A percentile compares a stretch with the other conserved stretches of the same genome.
These are phyloP conservation scores for Monosporascus sp. DNA, from an alignment of 2,329 filamentous ascomycete species.

Conservation along the genomic window DNA sequence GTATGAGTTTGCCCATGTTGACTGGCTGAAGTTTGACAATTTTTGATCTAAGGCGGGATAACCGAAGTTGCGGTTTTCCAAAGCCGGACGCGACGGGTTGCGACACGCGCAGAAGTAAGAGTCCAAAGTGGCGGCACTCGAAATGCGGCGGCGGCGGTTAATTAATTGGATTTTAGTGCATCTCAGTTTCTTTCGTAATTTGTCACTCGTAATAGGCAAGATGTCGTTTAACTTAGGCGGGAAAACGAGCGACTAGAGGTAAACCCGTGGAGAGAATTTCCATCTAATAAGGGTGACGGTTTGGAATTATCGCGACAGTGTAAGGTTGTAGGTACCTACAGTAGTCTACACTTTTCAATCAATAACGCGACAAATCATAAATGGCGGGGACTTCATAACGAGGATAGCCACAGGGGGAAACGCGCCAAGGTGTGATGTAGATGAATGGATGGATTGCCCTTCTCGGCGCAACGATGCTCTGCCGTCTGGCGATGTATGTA, in stretches of 20 bases:
- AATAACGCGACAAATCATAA: neutral
- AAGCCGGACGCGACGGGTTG: neutral
- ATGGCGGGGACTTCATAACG: neutral
- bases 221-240: neutral
- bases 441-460: no score
- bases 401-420: neutral
- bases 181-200: neutral
- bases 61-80: no score
- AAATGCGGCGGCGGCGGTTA: neutral
- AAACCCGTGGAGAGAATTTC: neutral
- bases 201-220: neutral
- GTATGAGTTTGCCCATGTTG: constrained; percentile 92
- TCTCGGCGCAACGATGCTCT: neutral
- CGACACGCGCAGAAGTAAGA: neutral
- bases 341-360: neutral
- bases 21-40: constrained; percentile 10
- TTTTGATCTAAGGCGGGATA: neutral
- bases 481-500: neutral
- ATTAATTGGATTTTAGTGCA: neutral
- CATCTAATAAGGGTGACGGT: no score
- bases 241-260: neutral
- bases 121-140: neutral
- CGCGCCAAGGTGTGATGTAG: neutral
- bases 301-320: neutral
- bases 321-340: neutral